phyloP scores from a whole-genome alignment of 2,329 filamentous ascomycete species.

The Fusarium penzigii region DNA sequence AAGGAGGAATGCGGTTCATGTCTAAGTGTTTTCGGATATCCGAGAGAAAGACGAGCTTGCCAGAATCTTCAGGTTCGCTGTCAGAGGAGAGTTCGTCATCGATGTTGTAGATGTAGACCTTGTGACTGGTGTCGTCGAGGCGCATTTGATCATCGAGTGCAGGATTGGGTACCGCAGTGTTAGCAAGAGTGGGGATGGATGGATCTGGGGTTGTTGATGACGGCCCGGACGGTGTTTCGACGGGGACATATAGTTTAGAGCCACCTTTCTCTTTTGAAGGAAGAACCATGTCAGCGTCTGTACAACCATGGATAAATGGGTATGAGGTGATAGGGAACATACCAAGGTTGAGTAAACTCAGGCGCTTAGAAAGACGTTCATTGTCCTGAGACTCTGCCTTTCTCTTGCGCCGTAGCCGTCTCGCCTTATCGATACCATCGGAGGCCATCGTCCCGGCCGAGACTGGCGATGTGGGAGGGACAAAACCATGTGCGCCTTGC shows the following conservation, averaged over 20 bases:
- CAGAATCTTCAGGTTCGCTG: conserved; percentile 45
- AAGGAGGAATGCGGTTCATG: conserved; percentile 67
- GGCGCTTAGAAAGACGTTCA: conserved; percentile 79
- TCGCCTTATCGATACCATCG: conserved; percentile 20
- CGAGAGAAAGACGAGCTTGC: conserved; percentile 74
- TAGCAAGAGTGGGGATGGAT: conserved; percentile 15
- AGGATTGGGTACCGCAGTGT: conserved; percentile 14
- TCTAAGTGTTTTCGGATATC: conserved; percentile 82
- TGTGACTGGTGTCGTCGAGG: conserved; percentile 82
- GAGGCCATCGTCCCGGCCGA: conserved; percentile 1
- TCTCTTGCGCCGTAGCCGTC: conserved; percentile 49
- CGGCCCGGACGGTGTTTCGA: conserved; percentile 45
- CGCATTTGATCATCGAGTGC: conserved; percentile 67
- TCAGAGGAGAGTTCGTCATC: conserved; percentile 76
- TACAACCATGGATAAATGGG: conserved; percentile 1
- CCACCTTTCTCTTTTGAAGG: conserved; percentile 57
- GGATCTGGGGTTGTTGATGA: conserved; percentile 20
- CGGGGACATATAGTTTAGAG: conserved; percentile 65
- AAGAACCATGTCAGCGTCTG: conserved; percentile 4
- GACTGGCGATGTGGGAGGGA: conserved; percentile 23
- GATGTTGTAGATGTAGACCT: conserved; percentile 87
- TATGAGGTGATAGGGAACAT: conserved; percentile 30
- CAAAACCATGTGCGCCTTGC: conserved; percentile 35
- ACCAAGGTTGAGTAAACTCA: conserved; percentile 84
- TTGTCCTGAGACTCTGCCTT: conserved; percentile 62